These are phyloP conservation scores for Parathielavia hyrcaniae DNA, from an alignment of 495 filamentous ascomycete species.

Conservation along the genomic window DNA sequence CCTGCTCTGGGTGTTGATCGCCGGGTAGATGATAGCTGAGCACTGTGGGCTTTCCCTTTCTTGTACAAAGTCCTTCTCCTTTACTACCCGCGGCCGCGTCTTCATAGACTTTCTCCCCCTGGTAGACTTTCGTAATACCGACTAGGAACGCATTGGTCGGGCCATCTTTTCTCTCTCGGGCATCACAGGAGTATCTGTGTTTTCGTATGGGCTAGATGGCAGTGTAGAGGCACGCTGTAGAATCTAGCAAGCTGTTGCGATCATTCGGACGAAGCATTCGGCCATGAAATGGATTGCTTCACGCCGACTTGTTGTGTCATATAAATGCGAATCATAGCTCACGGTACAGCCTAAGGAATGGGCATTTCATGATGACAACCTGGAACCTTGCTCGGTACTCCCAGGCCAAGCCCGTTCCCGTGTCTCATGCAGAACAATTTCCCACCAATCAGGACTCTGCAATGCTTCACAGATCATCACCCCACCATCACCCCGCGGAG, in stretches of 20 bases:
- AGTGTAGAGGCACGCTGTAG: slow-evolving; percentile 2
- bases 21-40: slow-evolving; percentile 30
- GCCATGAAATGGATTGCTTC: too few relatives aligned
- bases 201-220: slow-evolving; percentile 4
- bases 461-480: too few relatives aligned
- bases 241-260: background rate
- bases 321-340: too few relatives aligned
- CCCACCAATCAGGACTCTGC: slow-evolving; percentile 15
- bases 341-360: background rate
- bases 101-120: slow-evolving; percentile 15
- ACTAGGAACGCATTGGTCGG: background rate
- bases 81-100: slow-evolving; percentile 25
- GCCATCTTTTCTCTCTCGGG: background rate
- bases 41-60: slow-evolving; percentile 3
- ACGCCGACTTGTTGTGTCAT: too few relatives aligned
- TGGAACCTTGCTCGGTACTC: background rate
- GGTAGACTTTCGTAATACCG: slow-evolving; percentile 26
- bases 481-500: too few relatives aligned
- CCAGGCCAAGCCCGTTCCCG: background rate
- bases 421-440: slow-evolving; percentile 10
- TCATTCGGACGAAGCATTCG: too few relatives aligned
- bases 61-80: slow-evolving; percentile 15
- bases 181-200: slow-evolving; percentile 5
- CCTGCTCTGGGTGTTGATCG: slow-evolving; percentile 37
- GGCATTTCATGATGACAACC: slow-evolving; percentile 2